phyloP scores from a whole-genome alignment of 129 eudicot species.

The Chrysanthemum makinoi region DNA sequence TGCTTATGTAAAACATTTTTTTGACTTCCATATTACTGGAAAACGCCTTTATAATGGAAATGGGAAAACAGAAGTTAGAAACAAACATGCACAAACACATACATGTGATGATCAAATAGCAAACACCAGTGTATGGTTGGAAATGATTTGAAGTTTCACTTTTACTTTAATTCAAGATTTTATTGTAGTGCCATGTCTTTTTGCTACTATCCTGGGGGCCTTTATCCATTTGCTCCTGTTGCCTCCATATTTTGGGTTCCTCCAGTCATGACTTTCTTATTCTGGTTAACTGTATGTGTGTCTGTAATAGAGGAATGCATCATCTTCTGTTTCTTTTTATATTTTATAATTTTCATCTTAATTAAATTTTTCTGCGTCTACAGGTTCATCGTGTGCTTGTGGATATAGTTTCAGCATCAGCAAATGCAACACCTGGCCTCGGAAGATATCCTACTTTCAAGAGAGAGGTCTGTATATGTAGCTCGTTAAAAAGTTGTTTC shows the following conservation, averaged over 20 bases:
- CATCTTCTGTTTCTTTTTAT: constrained; percentile 1
- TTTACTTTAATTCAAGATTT: too few relatives aligned
- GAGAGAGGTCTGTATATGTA: constrained; percentile 58
- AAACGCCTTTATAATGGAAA: too few relatives aligned
- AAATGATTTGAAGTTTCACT: too few relatives aligned
- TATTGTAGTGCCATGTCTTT: neutral
- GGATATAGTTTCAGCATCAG: constrained; percentile 90
- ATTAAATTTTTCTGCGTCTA: neutral
- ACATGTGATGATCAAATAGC: neutral
- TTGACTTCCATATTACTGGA: too few relatives aligned
- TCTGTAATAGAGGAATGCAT: neutral
- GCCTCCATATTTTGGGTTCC: neutral
- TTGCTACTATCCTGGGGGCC: neutral
- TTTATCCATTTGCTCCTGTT: neutral
- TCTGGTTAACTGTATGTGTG: neutral
- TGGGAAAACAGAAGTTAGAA: too few relatives aligned
- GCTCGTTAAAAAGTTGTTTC: constrained; percentile 7
- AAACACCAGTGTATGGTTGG: neutral
- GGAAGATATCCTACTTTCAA: constrained; percentile 97
- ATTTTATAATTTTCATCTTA: neutral
- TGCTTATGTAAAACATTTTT: too few relatives aligned
- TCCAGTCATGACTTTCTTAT: neutral
- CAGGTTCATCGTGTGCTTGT: constrained; percentile 98
- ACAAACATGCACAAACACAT: neutral
- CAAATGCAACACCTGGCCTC: constrained; percentile 99